phyloP scores from a whole-genome alignment of 331 rosid genomes.

The Pyracantha coccinea region DNA sequence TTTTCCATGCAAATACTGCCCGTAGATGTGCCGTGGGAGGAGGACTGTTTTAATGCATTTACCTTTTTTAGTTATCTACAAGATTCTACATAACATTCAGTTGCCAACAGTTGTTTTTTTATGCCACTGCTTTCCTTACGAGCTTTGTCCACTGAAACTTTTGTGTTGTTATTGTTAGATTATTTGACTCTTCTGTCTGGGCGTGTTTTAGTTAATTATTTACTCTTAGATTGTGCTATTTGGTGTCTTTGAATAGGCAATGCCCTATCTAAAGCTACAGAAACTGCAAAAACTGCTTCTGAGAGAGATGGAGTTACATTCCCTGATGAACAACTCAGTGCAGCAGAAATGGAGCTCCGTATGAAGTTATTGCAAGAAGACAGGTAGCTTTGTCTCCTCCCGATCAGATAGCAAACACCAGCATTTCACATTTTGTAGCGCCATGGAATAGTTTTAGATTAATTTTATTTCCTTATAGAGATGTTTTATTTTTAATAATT shows the following conservation, averaged over 20 bases:
- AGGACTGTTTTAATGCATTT: background rate
- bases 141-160: background rate
- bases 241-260: conserved; percentile 44
- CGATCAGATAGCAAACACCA: background rate
- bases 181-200: background rate
- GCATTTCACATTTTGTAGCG: background rate
- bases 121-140: background rate
- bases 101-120: background rate
- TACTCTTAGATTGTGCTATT: conserved; percentile 13
- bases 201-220: background rate
- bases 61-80: background rate
- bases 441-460: background rate
- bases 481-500: background rate
- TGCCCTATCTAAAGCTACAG: conserved; percentile 35
- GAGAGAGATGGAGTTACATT: conserved; percentile 15
- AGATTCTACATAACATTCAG: background rate
- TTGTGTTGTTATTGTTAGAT: too few relatives aligned
- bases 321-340: conserved; percentile 63
- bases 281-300: conserved; percentile 40
- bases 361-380: conserved; percentile 79
- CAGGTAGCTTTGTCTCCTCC: conserved; percentile 41
- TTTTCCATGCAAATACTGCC: background rate
- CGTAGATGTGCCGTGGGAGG: background rate
- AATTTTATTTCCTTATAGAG: background rate
- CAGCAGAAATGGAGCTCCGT: conserved; percentile 67